Base-by-base conservation (phyloP, 2,329 filamentous ascomycete genomes). In the Coniochaeta sp. region DNA sequence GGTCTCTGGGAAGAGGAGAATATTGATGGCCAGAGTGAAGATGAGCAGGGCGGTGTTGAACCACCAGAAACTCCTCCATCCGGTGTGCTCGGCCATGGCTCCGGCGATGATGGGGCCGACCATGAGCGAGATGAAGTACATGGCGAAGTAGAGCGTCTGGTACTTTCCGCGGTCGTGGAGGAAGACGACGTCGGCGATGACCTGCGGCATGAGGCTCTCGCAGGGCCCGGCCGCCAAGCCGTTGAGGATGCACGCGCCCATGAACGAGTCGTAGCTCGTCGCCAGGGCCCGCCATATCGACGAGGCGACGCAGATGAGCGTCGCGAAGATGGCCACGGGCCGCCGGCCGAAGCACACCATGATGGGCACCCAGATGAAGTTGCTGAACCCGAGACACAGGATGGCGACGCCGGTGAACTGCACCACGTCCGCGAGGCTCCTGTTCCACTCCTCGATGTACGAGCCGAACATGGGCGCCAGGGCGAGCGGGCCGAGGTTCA, bases 21-120 rank as follows among this genome's bases (percentile, higher is more conserved):
- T 68, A 36, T 81, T 75, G 67, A 83, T 73, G 4, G 85, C 32
- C 24, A 81, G 71, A 0, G 78, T 77, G 3, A 81, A 66, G 1
- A 73, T 79, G 2, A 85, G 70, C 1, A 88, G 57, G 1, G 69
- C 85, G 2, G 83, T 80, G 63, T 87, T 87, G 63, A 88, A 74
- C 85, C 85, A 88, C 82, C 84, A 88, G 69, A 88, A 88, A 66
- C 74, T 84, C 28, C 83, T 75, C 81, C 83, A 87, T 55, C 84
- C 84, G 4, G 80, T 68, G 38, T 81, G 77, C 50, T 81, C 73
- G 1, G 83, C 78, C 84, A 89, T 88, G 0, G 81, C 72, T 1
- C 86, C 86, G 1, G 82, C 75, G 55, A 62, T 58, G 50, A 69
- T 62, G 24, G 62, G 62, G 64, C 70, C 63, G n/a, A 80, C 79